Conservation (phyloP, 768 basidiomycete genomes). For the Daedalea quercina region DNA sequence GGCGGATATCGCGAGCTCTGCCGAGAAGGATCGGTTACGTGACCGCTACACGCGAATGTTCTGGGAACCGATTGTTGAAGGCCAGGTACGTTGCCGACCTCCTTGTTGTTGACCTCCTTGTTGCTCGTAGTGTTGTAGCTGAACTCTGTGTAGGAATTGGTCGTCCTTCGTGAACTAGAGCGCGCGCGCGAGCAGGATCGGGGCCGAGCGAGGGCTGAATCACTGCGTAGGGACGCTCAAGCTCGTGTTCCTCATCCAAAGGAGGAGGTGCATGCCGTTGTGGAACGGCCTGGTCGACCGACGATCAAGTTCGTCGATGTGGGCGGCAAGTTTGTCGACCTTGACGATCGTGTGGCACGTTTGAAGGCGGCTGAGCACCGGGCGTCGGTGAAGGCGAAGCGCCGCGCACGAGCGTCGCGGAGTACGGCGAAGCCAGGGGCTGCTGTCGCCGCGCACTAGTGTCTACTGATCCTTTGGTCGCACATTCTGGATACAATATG, state of each 20-base stretch:
- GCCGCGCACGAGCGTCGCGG: not conserved
- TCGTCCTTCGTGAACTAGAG: slow-evolving; percentile 44
- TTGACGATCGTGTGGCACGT: slow-evolving; percentile 44
- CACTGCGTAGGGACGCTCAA: slow-evolving; percentile 33
- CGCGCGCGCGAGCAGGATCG: slow-evolving; percentile 34
- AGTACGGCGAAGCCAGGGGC: not conserved
- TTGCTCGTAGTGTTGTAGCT: no score
- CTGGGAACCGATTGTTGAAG: slow-evolving; percentile 76
- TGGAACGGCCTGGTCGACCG: slow-evolving; percentile 38
- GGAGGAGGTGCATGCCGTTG: slow-evolving; percentile 2
- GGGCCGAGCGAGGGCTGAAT: slow-evolving; percentile 28
- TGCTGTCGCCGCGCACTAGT: no score
- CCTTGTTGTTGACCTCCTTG: slow-evolving; percentile 6
- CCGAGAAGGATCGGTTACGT: slow-evolving; percentile 48
- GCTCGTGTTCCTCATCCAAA: slow-evolving; percentile 13
- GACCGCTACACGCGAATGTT: slow-evolving; percentile 65
- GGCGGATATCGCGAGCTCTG: slow-evolving; percentile 58
- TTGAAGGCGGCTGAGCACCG: slow-evolving; percentile 41
- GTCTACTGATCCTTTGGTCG: no score
- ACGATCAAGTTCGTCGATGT: slow-evolving; percentile 67
- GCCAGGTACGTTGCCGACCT: slow-evolving; percentile 38
- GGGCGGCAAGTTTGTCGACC: slow-evolving; percentile 61
- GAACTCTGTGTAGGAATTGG: slow-evolving; percentile 43
- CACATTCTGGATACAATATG: no score
- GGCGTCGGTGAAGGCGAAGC: not conserved